Evolutionary conservation across 1,284 basidiomycete species (phyloP), one percentile per base, ranked within the genome.

Genomic region (Pseudozyma hubeiensis): DNA sequence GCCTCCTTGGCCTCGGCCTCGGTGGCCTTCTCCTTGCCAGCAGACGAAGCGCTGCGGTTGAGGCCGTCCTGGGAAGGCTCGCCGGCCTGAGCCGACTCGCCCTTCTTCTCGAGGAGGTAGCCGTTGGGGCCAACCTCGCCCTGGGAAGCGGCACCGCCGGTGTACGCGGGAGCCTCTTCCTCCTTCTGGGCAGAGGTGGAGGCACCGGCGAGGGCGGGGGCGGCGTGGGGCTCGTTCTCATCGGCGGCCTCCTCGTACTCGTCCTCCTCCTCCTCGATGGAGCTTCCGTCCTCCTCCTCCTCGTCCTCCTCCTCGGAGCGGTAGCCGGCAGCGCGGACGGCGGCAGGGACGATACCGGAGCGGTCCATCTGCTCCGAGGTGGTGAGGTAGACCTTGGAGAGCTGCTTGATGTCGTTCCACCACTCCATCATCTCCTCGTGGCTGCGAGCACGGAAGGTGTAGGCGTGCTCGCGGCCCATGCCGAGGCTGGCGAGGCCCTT

Each of bases 361-460:
- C 96, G 88, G 87, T 97, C 93, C 87, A 98, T 93, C 84, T 91
- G 89, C 87, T 98, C 96, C 72, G 91, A 93, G 53, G 94, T 93
- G 58, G 97, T 94, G 60, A 99, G 89, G 86, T 98, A 99, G 75
- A 96, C 88, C 64, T 95, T 94, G 83, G 93, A 95, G 62, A 99
- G 88, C 93, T 98, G 97, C 79, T 94, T 88, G 58, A 97, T 88
- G 85, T 98, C 97, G 85, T 98, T 98, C 96, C 97, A 99, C 92
- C 97, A 97, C 86, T 98, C 96, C 93, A 98, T 95, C 93, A 98
- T 94, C 83, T 97, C 96, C 77, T 98, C 95, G 82, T 93, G 90
- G 75, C 90, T 91, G 71, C 95, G 88, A 46, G 92, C 90, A 53
- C 94, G 90, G 89, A 99, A 98, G 48, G 91, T 93, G 90, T 93